Evolutionary conservation across 257 asterid genomes (phyloP).

Genomic region (Fraxinus quadrangulata): DNA sequence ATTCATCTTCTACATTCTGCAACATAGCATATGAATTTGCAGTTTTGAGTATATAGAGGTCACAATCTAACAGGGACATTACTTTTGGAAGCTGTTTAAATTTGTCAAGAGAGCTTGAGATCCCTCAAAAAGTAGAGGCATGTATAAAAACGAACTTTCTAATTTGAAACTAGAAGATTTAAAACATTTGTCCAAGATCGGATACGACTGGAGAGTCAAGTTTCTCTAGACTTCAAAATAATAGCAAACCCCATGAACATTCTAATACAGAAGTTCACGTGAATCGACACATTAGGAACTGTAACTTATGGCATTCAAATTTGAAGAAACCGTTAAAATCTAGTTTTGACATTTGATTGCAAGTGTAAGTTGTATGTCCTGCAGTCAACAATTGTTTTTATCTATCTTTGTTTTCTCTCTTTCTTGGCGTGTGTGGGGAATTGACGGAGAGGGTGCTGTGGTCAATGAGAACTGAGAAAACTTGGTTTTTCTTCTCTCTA

Average conservation of each 20-base stretch:
- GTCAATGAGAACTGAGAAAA: not conserved
- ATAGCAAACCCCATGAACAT: not conserved
- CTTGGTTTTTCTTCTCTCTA: not conserved
- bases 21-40: not conserved
- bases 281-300: not conserved
- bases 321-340: not conserved
- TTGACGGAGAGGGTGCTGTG: not conserved
- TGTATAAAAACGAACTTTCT: too few species aligned
- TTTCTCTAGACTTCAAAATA: not conserved
- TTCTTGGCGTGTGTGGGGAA: not conserved
- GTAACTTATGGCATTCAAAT: not conserved
- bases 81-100: not conserved
- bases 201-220: not conserved
- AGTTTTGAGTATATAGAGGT: not conserved
- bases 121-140: not conserved
- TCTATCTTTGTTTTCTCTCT: not conserved
- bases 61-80: not conserved
- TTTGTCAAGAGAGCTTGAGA: not conserved
- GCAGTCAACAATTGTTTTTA: not conserved
- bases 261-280: not conserved
- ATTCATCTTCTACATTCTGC: not conserved
- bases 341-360: not conserved
- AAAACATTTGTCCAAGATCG: not conserved
- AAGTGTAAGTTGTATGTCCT: not conserved
- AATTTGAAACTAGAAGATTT: not conserved